phyloP scores from a whole-genome alignment of 768 basidiomycete genomes.

The Thelephora aurantiotincta region DNA sequence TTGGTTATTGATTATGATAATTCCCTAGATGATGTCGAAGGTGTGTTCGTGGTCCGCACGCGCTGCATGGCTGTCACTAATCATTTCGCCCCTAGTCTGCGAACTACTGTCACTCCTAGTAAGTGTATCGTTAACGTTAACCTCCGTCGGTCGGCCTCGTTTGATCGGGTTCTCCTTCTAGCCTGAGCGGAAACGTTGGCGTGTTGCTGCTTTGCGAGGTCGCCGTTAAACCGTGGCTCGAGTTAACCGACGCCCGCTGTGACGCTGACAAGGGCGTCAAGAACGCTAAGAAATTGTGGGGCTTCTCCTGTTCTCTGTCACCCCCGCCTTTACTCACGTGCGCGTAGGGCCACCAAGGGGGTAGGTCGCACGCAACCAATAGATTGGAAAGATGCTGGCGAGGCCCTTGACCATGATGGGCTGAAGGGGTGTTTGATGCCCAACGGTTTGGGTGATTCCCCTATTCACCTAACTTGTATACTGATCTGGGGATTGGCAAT shows the following conservation, averaged over 20 bases:
- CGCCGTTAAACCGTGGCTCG: constrained; percentile 40
- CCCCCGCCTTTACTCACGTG: background rate
- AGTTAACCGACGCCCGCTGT: constrained; percentile 30
- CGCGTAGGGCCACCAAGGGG: constrained; percentile 36
- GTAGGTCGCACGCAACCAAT: constrained; percentile 35
- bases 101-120: constrained; percentile 39
- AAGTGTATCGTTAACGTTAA: constrained; percentile 11
- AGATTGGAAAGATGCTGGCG: constrained; percentile 47
- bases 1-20: constrained; percentile 1
- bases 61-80: background rate
- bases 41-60: constrained; percentile 14
- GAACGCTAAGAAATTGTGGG: constrained; percentile 22
- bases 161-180: constrained; percentile 10
- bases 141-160: background rate
- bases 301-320: constrained; percentile 2
- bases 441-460: constrained; percentile 25
- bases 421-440: constrained; percentile 46
- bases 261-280: constrained; percentile 36
- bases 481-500: background rate
- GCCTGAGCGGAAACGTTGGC: constrained; percentile 35
- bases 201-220: constrained; percentile 50
- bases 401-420: constrained; percentile 30
- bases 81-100: constrained; percentile 26
- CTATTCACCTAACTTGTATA: background rate
- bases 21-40: constrained; percentile 48